A percentile compares a stretch with the other conserved stretches of the same genome.
Conservation (phyloP, 2,329 filamentous ascomycete species). For the Calonectria pseudoreteaudii region DNA sequence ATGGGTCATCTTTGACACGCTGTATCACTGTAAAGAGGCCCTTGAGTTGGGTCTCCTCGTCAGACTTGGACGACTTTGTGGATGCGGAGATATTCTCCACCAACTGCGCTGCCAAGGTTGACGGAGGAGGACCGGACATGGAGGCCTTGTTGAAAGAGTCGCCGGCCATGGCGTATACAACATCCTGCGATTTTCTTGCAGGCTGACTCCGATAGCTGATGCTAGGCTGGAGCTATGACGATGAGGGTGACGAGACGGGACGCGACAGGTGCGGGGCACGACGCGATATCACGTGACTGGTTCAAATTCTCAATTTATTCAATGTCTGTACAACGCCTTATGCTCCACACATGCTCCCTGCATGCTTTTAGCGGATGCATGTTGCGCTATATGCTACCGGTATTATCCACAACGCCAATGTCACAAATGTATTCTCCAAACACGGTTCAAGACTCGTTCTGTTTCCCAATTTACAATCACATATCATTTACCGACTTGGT, state of each 20-base stretch:
- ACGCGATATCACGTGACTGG: conserved; percentile 40
- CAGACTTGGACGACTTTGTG: conserved; percentile 69
- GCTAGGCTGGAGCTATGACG: neutral
- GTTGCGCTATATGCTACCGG: neutral
- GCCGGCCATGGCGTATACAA: conserved; percentile 44
- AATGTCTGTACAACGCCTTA: neutral
- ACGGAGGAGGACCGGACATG: conserved; percentile 66
- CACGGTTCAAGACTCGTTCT: neutral
- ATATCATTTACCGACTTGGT: neutral
- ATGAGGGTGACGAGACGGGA: conserved; percentile 21
- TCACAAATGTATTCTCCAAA: neutral
- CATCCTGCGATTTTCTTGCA: conserved; percentile 37
- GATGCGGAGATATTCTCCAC: conserved; percentile 82
- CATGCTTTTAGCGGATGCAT: neutral
- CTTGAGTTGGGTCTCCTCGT: conserved; percentile 80
- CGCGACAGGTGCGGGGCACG: conserved; percentile 35
- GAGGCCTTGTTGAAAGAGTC: conserved; percentile 34
- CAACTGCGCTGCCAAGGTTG: conserved; percentile 88
- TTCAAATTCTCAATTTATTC: neutral
- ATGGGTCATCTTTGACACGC: conserved; percentile 62
- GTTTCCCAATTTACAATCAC: neutral
- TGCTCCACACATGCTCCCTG: neutral
- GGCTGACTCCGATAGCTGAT: conserved; percentile 1
- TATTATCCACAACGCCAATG: conserved; percentile 16
- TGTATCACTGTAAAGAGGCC: conserved; percentile 72